Evolutionary conservation across 108 stramenopile species (phyloP).

Genomic region (Cylindrotheca fusiformis): DNA sequence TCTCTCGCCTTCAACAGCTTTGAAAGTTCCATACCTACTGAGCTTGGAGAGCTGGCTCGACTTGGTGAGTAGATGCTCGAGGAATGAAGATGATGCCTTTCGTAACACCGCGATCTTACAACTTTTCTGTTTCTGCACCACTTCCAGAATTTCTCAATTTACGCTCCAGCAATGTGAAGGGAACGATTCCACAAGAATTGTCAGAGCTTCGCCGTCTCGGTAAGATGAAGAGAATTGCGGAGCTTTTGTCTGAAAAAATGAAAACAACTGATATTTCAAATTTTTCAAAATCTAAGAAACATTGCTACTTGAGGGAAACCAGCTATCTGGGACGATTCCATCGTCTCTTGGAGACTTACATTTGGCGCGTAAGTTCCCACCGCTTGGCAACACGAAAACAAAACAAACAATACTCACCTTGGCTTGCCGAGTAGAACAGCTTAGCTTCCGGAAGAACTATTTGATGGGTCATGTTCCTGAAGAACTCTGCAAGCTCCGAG

Average conservation of each 20-base stretch:
- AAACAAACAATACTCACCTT: not conserved
- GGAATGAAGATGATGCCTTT: not conserved
- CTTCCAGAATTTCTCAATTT: slow-evolving; percentile 30
- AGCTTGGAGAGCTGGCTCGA: slow-evolving; percentile 38
- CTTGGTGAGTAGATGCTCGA: slow-evolving; percentile 16
- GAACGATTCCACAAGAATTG: slow-evolving; percentile 42
- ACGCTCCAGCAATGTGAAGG: slow-evolving; percentile 17
- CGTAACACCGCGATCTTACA: not conserved
- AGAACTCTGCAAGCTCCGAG: slow-evolving; percentile 25
- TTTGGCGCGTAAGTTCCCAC: slow-evolving; percentile 15
- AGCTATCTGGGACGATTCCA: slow-evolving; percentile 38
- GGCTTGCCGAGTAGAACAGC: slow-evolving; percentile 9
- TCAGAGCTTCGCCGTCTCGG: slow-evolving; percentile 33
- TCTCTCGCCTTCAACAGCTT: slow-evolving; percentile 22
- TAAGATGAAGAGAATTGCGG: too few species aligned
- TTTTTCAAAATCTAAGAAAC: too few species aligned
- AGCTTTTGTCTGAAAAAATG: too few species aligned
- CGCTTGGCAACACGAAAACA: not conserved
- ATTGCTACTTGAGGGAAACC: slow-evolving; percentile 23
- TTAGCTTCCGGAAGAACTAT: slow-evolving; percentile 29
- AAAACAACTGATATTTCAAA: too few species aligned
- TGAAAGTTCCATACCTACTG: slow-evolving; percentile 39
- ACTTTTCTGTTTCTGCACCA: not conserved
- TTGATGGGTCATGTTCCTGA: slow-evolving; percentile 18
- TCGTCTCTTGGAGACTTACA: slow-evolving; percentile 35